Conservation (phyloP, 495 filamentous ascomycete species). For the Collariella sp. region DNA sequence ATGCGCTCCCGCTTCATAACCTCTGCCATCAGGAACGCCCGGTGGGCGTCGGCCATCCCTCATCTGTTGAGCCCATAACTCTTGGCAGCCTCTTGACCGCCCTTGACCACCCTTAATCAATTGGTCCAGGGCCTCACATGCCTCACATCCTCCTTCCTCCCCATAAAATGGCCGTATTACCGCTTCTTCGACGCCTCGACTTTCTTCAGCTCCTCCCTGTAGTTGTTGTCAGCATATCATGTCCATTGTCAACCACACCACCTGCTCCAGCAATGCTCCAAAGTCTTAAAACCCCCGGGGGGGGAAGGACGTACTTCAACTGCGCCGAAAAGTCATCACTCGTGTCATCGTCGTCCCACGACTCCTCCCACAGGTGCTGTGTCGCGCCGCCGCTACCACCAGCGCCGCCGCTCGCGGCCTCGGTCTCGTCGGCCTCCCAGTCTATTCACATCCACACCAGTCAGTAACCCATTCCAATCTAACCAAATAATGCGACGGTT, state of each 20-base stretch:
- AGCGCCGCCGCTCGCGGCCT: conserved; percentile 57
- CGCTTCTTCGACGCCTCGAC: conserved; percentile 62
- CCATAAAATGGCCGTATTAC: conserved; percentile 17
- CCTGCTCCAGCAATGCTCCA: neutral
- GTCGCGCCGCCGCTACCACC: conserved; percentile 43
- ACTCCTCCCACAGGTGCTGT: conserved; percentile 96
- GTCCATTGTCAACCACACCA: too few relatives aligned
- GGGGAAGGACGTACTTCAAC: conserved; percentile 63
- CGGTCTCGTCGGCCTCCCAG: conserved; percentile 79
- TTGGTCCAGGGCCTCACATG: neutral
- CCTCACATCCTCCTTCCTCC: neutral
- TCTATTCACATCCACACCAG: conserved; percentile 42
- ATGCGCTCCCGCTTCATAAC: too few relatives aligned
- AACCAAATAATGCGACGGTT: too few relatives aligned
- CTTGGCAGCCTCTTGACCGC: too few relatives aligned
- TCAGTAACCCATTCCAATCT: neutral
- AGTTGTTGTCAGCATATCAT: neutral
- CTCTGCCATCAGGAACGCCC: too few relatives aligned
- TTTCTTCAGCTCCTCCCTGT: conserved; percentile 92
- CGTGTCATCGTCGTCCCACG: conserved; percentile 98
- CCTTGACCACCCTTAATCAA: too few relatives aligned
- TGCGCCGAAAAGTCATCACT: conserved; percentile 93
- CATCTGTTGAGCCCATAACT: too few relatives aligned
- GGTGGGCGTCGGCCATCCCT: too few relatives aligned
- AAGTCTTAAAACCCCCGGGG: neutral